Evolutionary conservation across 2,329 filamentous ascomycete genomes (phyloP).

Genomic region (Colletotrichum sp.): DNA sequence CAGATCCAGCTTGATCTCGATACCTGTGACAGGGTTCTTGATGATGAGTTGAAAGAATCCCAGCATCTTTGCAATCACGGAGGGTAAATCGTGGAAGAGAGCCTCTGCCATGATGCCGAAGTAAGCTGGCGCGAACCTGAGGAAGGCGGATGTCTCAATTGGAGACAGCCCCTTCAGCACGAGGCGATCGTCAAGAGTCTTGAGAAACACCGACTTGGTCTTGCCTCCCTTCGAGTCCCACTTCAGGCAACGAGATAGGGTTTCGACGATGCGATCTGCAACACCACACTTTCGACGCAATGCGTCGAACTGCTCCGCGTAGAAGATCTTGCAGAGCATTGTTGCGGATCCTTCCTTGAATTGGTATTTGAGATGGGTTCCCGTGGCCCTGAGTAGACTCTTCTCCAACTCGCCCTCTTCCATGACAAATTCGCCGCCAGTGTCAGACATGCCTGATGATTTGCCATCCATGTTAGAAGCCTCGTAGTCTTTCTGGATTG

Average conservation of each 20-base stretch:
- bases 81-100: constrained; percentile 92
- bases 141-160: constrained; percentile 91
- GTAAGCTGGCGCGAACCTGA: constrained; percentile 95
- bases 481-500: constrained; percentile 21
- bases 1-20: constrained; percentile 93
- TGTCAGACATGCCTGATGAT: constrained; percentile 37
- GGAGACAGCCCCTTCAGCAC: constrained; percentile 90
- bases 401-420: constrained; percentile 81
- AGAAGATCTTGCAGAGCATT: constrained; percentile 98
- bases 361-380: constrained; percentile 94
- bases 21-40: constrained; percentile 89
- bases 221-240: constrained; percentile 99
- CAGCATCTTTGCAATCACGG: constrained; percentile 98
- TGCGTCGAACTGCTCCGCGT: constrained; percentile 96
- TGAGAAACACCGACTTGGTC: constrained; percentile 95
- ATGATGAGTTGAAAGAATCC: constrained; percentile 98
- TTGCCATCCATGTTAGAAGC: constrained; percentile 29
- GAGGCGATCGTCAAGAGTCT: constrained; percentile 92
- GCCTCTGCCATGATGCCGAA: constrained; percentile 97
- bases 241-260: constrained; percentile 91
- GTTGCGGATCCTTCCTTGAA: constrained; percentile 93
- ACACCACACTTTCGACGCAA: constrained; percentile 91
- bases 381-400: constrained; percentile 81
- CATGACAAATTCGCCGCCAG: constrained; percentile 37
- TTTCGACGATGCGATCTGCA: constrained; percentile 92